Evolutionary conservation across 2,329 filamentous ascomycete genomes (phyloP), one percentile per base, ranked within the genome.

Genomic region (Ceratocystis smalleyi): DNA sequence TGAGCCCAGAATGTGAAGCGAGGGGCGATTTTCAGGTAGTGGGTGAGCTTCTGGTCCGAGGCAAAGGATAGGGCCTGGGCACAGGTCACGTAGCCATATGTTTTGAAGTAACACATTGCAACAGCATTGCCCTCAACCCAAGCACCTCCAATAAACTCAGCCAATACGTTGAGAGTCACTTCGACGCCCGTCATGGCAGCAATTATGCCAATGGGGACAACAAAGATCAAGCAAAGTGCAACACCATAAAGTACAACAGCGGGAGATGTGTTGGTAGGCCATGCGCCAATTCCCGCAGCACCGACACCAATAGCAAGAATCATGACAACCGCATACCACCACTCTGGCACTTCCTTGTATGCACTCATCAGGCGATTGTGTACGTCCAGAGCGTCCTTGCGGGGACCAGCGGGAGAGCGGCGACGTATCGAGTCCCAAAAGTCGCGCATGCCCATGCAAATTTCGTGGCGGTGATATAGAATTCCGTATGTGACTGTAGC

Each of bases 21-120:
- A 0, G 83, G 83, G 4, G 83, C 81, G 19, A 85, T 82, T 73
- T 83, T 83, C 73, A 81, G 77, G 71, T 83, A 83, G 67, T 79
- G 77, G 7, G 77, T 77, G 15, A 79, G 75, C 70, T 79, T 79
- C 43, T 78, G 70, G 67, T 77, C 77, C 68, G 76, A 76, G 65
- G 73, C 76, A 70, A 81, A 81, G 70, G 75, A 75, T 24, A 81
- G 73, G n/a, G 79, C 77, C 67, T 81, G 78, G 0, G 77, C 76
- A 62, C 77, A 79, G 0, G 77, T 78, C 15, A 79, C 75, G 62
- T 77, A 77, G 55, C 77, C 77, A 67, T 78, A 80, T 0, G 76
- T 77, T 73, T 81, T 81, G 75, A 81, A 80, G 68, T 76, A 79
- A 72, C 79, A 81, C 77, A 81, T 80, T 61, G 77, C 77, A 63